phyloP scores from a whole-genome alignment of 768 basidiomycete species.

The Dictyophora rubrovolvata region DNA sequence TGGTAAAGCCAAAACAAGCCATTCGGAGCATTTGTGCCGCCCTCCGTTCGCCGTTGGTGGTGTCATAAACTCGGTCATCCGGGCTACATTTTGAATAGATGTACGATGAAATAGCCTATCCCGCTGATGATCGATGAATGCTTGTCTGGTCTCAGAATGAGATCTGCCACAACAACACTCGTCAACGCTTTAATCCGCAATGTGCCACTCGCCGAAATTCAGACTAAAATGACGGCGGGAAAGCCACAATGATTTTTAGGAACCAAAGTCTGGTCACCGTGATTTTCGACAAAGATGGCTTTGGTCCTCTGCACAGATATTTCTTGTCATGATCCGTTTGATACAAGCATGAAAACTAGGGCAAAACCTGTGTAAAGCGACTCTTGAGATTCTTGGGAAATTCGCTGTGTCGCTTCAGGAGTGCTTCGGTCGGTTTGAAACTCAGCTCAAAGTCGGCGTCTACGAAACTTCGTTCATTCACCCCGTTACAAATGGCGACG shows the following conservation, averaged over 20 bases:
- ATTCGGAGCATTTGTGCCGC: not conserved
- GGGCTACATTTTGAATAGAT: not conserved
- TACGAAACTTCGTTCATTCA: not conserved
- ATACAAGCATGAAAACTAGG: not conserved
- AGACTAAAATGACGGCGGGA: not conserved
- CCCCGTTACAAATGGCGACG: constrained; percentile 44
- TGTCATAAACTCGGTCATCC: not conserved
- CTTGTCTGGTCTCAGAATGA: not conserved
- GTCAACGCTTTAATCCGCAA: not conserved
- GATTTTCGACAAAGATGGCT: not conserved
- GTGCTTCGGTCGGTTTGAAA: not conserved
- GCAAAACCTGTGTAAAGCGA: too few species aligned
- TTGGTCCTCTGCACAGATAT: not conserved
- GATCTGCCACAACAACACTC: not conserved
- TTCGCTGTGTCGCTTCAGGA: too few species aligned
- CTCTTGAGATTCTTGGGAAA: too few species aligned
- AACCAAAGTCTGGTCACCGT: not conserved
- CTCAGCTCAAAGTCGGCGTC: not conserved
- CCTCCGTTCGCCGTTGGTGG: not conserved
- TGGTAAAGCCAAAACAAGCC: not conserved
- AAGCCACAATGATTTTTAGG: not conserved
- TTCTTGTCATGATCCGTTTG: not conserved
- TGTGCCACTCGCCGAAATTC: not conserved
- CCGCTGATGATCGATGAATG: not conserved
- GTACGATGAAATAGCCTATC: not conserved